Evolutionary conservation across 2,329 filamentous ascomycete species (phyloP), one percentile per base, ranked within the genome.

Genomic region (Colletotrichum cordylinicola): DNA sequence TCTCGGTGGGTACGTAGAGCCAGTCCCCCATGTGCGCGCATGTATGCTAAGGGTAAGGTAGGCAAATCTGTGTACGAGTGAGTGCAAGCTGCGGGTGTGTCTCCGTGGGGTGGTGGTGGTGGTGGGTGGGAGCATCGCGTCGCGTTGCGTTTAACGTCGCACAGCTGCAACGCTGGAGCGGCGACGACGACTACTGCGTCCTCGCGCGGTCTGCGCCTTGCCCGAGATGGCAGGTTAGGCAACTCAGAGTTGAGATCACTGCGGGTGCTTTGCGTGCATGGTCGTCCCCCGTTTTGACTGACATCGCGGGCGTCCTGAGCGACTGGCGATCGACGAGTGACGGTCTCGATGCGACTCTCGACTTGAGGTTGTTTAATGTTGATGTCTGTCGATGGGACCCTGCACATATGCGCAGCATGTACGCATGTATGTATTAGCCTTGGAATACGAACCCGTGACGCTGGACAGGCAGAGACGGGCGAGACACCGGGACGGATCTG

Each of bases 91-190:
- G 24, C 27, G 16, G 56, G 18, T 39, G 35, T 15, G 60, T 39
- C 31, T 35, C n/a, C 60, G n/a, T 64, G 31, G 29, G 27, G 24
- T 24, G 24, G 24, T 24, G 24, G 24, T 24, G 24, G n/a, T n/a
- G 10, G 56, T 24, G 73, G 73, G 62, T 72, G 43, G 55, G 52
- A 62, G 62, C 69, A 62, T 58, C 73, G 71, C 70, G 55, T 67
- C 33, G 62, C 31, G 69, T 58, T 67, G 62, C 73, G 62, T 72
- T 67, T 64, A 39, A 24, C 60, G 69, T 73, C 55, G 64, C 52
- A 73, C 73, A 64, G 56, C 56, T 75, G 64, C 64, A 64, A 72
- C 73, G 39, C 56, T 72, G 73, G 56, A 64, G 73, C 62, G 73
- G 64, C 43, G 73, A 67, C 55, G 55, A 67, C 67, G 39, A 43